Base-by-base conservation (phyloP, 805 yeast species). In the Kodamaea nitidulidarum region DNA sequence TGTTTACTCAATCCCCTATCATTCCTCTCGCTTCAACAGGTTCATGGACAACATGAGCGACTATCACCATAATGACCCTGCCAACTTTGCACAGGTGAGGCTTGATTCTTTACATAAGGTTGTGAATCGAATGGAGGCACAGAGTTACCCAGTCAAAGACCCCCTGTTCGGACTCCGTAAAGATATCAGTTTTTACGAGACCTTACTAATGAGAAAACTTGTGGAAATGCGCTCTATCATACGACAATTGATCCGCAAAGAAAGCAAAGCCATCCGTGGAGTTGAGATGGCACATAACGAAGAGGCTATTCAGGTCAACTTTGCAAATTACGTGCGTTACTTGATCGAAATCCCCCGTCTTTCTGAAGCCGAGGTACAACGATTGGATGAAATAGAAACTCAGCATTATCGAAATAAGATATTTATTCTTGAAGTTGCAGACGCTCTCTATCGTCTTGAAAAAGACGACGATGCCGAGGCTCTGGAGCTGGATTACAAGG, bases 291-390 rank as follows among this genome's bases (percentile, higher is more conserved):
- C 43, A 22, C 45, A 50, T 26, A 45, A 50, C 33, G 73, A 67
- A 45, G 72, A 67, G 37, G 42, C 67, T n/a, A 46, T 65, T 17
- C 71, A 67, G 43, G 44, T 61, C 4, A 67, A 67, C 35, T 57
- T 65, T 41, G 51, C 61, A 10, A 67, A 67, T 39, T 67, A 66
- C 39, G 46, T 67, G 11, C 45, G 71, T 15, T 64, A 49, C 40
- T 41, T 68, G 8, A 34, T 67, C n/a, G 45, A 41, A 14, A 47
- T 68, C 21, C 73, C 72, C 1, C 38, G 27, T 5, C 40, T 46
- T 9, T 29, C 38, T 4, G 48, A 43, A 15, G 32, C 40, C 7
- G 46, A 49, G 5, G 11, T 39, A 7, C 6, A 6, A 3, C 38
- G 46, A 8, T 43, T 64, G 8, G 48, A 44, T 35, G 58, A 53